Conservation (phyloP, 305 asterid species). For the Ruellia speciosa region DNA sequence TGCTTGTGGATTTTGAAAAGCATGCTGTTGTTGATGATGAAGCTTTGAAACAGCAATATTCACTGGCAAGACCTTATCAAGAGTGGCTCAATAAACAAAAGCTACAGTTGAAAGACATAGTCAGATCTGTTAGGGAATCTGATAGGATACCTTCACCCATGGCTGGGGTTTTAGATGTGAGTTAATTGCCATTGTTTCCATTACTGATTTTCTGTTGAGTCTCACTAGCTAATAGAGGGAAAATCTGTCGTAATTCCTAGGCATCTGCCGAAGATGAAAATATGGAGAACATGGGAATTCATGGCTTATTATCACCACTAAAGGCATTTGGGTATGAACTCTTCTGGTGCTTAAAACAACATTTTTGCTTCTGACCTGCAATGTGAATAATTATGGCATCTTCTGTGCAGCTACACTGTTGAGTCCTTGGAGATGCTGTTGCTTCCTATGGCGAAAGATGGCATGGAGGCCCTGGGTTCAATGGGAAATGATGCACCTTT, state of each 20-base stretch:
- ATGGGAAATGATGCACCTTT: conserved; percentile 99
- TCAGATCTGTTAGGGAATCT: conserved; percentile 69
- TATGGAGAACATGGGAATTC: conserved; percentile 88
- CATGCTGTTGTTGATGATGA: conserved; percentile 94
- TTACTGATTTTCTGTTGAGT: conserved; percentile 14
- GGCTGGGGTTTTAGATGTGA: conserved; percentile 71
- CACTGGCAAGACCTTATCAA: conserved; percentile 83
- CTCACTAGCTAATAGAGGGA: conserved; percentile 22
- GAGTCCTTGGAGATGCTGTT: conserved; percentile 94
- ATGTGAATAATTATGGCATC: conserved; percentile 19
- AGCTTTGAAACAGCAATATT: conserved; percentile 92
- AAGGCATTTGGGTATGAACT: conserved; percentile 87
- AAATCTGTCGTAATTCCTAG: conserved; percentile 26
- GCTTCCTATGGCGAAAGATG: conserved; percentile 97
- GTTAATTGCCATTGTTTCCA: conserved; percentile 23
- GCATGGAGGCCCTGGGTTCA: conserved; percentile 95
- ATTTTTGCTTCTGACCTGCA: conserved; percentile 7
- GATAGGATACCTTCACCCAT: conserved; percentile 61
- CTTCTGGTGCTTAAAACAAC: neutral
- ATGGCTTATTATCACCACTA: conserved; percentile 79
- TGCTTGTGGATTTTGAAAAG: conserved; percentile 96
- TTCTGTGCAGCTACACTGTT: conserved; percentile 62
- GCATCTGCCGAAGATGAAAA: conserved; percentile 60
- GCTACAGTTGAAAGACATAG: conserved; percentile 76
- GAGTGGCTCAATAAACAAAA: conserved; percentile 86